A percentile compares a stretch with the other conserved stretches of the same genome.
These are phyloP conservation scores for Suhomyces wounanorum DNA, from an alignment of 1,139 yeast species.

Conservation along the genomic window DNA sequence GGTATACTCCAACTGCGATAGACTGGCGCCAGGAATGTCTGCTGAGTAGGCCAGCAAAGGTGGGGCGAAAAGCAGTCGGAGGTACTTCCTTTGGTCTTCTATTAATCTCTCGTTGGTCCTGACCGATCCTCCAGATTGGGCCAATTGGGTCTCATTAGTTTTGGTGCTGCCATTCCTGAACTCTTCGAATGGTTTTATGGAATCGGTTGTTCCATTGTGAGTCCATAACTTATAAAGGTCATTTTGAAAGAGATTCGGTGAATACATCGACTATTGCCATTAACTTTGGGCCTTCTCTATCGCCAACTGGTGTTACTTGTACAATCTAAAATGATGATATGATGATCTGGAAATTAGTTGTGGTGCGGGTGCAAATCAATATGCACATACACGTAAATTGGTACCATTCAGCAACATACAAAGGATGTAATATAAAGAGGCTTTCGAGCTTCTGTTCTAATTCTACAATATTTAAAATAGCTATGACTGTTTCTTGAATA, in stretches of 20 bases:
- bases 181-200: constrained; percentile 11
- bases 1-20: constrained; percentile 32
- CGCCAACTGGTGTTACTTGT: background rate
- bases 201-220: constrained; percentile 14
- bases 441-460: too few relatives aligned
- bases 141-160: constrained; percentile 1
- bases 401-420: too few relatives aligned
- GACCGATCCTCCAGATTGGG: background rate
- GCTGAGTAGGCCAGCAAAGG: constrained; percentile 57
- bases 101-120: constrained; percentile 15
- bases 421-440: too few relatives aligned
- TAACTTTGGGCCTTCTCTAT: background rate
- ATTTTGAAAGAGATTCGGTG: constrained; percentile 47
- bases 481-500: too few relatives aligned
- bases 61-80: constrained; percentile 43
- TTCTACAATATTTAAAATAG: too few relatives aligned
- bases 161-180: constrained; percentile 8
- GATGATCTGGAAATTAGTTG: background rate
- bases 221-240: constrained; percentile 49
- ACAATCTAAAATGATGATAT: background rate
- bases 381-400: background rate
- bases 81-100: constrained; percentile 24
- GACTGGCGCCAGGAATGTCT: constrained; percentile 50
- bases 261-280: constrained; percentile 33
- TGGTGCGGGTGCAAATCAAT: background rate